Base-by-base conservation (phyloP, 169 alveolate species). In the Nephromyces sp. region DNA sequence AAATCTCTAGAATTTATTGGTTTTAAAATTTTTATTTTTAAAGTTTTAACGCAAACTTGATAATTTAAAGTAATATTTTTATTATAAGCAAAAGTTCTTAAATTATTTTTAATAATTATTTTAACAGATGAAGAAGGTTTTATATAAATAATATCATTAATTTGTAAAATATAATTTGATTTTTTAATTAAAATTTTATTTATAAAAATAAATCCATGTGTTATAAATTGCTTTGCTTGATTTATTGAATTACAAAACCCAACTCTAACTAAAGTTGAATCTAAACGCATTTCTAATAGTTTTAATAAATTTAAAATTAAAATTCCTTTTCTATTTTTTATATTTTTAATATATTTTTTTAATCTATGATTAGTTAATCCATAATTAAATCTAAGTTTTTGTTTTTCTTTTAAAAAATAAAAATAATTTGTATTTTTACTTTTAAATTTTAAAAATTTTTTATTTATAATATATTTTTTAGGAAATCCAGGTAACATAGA, bases 331-430 rank as follows among this genome's bases (percentile, higher is more conserved):
- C 15, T 6, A 32, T 3, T 29, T 1, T 6, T 29, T 29, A 24
- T 34, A 33, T 34, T 6, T 34, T 22, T 27, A 27, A 6, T 29
- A 3, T 71, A 78, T 24, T 75, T 63, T 22, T 68, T 70, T 57
- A 52, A 32, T 69, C 53, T 61, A 22, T 73, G 75, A 0, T 70
- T 62, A 33, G 25, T 25, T 32, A 68, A 24, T 22, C 52, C 3
- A 32, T 28, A 33, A 34, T 43, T 43, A 6, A 57, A 21, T 51
- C 65, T 43, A 32, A 32, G 24, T 8, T 72, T 32, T 74, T 72
- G 67, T 72, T 52, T 32, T 65, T 76, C 77, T 0, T 65, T 73
- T 6, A 71, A 32, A n/a, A 35, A 43, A 34, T 28, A 24, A 32
- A 78, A 32, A 15, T 62, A 64, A 4, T 22, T 68, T 6, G 43